phyloP scores from a whole-genome alignment of 257 asterid genomes.

The Galeopsis tetrahit region DNA sequence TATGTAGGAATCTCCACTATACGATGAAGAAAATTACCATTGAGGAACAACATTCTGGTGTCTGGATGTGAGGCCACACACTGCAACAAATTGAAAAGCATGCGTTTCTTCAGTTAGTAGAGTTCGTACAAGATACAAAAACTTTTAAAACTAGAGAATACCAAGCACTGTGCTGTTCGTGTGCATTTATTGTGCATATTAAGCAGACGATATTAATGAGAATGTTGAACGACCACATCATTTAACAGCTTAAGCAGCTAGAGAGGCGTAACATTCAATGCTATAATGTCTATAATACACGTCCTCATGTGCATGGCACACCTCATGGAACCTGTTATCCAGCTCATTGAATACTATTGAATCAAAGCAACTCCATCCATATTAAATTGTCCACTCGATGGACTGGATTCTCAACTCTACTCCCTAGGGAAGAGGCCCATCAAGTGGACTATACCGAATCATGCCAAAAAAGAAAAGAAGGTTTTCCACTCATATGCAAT shows the following conservation, averaged over 20 bases:
- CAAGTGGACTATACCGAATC: not conserved
- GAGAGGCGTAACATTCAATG: not conserved
- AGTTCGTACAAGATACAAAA: slow-evolving; percentile 2
- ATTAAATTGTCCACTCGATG: no score
- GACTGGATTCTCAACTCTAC: no score
- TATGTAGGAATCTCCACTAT: slow-evolving; percentile 8
- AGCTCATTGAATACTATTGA: no score
- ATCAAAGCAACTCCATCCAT: no score
- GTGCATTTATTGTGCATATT: slow-evolving; percentile 4
- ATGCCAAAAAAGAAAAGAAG: not conserved
- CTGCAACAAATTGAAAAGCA: slow-evolving; percentile 53
- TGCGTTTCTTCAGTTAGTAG: slow-evolving; percentile 1
- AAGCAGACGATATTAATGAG: not conserved
- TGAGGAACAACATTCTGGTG: slow-evolving; percentile 87
- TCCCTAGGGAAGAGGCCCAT: no score
- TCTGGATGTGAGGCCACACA: slow-evolving; percentile 96
- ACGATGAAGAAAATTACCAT: slow-evolving; percentile 59
- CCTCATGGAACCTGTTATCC: not conserved
- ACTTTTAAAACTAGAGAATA: not conserved
- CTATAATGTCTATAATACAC: not conserved
- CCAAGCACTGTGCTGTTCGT: not conserved
- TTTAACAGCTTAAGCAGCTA: not conserved
- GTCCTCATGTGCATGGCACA: not conserved
- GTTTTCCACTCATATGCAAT: not conserved
- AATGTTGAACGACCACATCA: not conserved